Base-by-base conservation (phyloP, 139 green algal species). In the Chlamydomonas incerta region DNA sequence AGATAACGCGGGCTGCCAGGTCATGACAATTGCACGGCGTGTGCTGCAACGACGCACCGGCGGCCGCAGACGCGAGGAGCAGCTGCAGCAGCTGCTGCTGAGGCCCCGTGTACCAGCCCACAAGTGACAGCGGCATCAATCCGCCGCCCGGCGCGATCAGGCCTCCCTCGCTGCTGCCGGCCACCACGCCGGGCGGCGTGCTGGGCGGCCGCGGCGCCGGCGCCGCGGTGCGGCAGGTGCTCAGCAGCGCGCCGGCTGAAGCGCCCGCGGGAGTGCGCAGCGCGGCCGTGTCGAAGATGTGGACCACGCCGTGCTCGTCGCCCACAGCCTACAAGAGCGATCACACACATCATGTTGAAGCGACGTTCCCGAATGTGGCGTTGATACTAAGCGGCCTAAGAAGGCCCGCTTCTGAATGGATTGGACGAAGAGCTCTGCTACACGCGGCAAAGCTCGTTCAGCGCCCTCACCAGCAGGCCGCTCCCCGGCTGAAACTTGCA, bases 201-300 rank as follows among this genome's bases (percentile, higher is more conserved):
- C 20, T 62, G 35, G n/a, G 34, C 55, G 34, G 17, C 57, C 52
- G 55, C 1, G 57, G 58, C 9, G 74, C 17, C 41, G 46, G 79
- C 47, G 34, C n/a, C 14, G 47, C 0, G 66, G 47, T 76, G 46
- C 66, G 66, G 31, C 47, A 75, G 47, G 23, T 28, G 46, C 65
- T 57, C 17, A 75, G 33, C 47, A 85, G 79, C 31, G 46, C 65
- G 0, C 35, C 47, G 0, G 21, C 66, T 9, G 41, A 33, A 3
- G 41, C 13, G n/a, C 63, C 79, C 6, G 66, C 79, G 3, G 63
- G n/a, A 2, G 79, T 68, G 60, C 66, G 79, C 47, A 75, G 50
- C 17, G 41, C 21, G 31, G 65, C 23, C 1, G 76, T 74, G 63
- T 85, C 79, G 21, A 85, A 85, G 31, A 85, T 55, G 79, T 85